These are phyloP conservation scores for Trametes polyzona DNA, from an alignment of 1,284 basidiomycete species.

Conservation along the genomic window DNA sequence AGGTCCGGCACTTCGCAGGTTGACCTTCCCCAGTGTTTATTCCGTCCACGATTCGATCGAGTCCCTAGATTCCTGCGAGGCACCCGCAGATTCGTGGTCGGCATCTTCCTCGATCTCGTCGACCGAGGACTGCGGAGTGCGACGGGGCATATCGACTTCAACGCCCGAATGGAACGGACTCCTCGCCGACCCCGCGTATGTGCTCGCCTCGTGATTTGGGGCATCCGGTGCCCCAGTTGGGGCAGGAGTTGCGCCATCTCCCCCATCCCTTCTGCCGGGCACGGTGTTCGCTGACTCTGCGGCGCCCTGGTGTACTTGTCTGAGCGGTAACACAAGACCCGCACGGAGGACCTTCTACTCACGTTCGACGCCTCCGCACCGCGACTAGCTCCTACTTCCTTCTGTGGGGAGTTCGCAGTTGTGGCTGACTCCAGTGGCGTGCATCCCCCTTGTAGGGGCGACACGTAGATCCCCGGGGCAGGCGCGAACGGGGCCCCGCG, in stretches of 20 bases:
- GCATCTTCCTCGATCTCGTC: slow-evolving; percentile 21
- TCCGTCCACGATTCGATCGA: slow-evolving; percentile 57
- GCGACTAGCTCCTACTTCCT: neutral
- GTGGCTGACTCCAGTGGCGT: neutral
- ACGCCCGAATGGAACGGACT: neutral
- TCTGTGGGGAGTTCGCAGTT: neutral
- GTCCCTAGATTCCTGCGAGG: slow-evolving; percentile 47
- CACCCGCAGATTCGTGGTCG: slow-evolving; percentile 8
- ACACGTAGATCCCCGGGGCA: slow-evolving; percentile 49
- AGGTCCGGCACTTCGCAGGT: no score
- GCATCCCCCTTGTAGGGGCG: slow-evolving; percentile 44
- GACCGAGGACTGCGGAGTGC: neutral
- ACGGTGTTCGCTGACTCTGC: no score
- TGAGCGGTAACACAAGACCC: no score
- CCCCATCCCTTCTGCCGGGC: no score
- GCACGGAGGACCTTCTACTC: no score
- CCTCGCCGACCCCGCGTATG: neutral
- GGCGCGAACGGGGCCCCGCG: slow-evolving; percentile 41
- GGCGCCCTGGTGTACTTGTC: no score
- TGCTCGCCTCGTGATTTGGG: no score
- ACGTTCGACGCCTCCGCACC: neutral
- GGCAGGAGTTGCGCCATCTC: no score
- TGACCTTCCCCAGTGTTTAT: no score
- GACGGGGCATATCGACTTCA: neutral
- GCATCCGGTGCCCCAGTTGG: no score